Evolutionary conservation across 306 rosid species (phyloP).

Genomic region (Rosa persica): DNA sequence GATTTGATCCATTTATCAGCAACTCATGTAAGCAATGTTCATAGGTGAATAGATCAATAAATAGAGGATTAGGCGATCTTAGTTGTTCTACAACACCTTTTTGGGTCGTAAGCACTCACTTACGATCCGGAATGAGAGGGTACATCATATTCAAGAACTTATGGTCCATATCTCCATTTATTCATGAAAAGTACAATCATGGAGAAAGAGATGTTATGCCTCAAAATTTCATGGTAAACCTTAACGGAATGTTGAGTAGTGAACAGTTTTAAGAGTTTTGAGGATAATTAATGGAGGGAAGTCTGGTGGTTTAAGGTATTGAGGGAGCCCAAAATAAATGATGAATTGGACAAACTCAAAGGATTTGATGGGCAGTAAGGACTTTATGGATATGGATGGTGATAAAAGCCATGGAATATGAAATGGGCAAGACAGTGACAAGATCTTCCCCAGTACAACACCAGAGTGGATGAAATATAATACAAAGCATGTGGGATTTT

Average conservation of each 20-base stretch:
- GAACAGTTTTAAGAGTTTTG: not conserved
- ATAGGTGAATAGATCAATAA: not conserved
- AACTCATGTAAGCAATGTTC: slow-evolving; percentile 4
- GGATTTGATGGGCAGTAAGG: slow-evolving; percentile 28
- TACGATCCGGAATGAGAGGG: not conserved
- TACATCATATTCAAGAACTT: not conserved
- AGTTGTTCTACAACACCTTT: not conserved
- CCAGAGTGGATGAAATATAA: slow-evolving; percentile 20
- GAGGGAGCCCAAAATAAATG: slow-evolving; percentile 25
- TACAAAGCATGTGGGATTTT: slow-evolving; percentile 6
- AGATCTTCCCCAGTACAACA: slow-evolving; percentile 36
- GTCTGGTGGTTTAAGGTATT: not conserved
- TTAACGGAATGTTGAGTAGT: not conserved
- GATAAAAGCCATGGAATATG: slow-evolving; percentile 44
- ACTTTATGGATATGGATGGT: slow-evolving; percentile 16
- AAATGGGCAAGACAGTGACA: slow-evolving; percentile 43
- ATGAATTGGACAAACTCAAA: slow-evolving; percentile 15
- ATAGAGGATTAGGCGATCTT: not conserved
- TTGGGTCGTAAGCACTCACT: not conserved
- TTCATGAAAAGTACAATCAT: not conserved
- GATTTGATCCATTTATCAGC: not conserved
- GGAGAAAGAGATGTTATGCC: not conserved
- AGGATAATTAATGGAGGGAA: not conserved
- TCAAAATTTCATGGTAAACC: not conserved
- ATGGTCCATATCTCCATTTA: not conserved